These are phyloP conservation scores for Seiridium cupressi DNA, from an alignment of 2,329 filamentous ascomycete species.

Conservation along the genomic window DNA sequence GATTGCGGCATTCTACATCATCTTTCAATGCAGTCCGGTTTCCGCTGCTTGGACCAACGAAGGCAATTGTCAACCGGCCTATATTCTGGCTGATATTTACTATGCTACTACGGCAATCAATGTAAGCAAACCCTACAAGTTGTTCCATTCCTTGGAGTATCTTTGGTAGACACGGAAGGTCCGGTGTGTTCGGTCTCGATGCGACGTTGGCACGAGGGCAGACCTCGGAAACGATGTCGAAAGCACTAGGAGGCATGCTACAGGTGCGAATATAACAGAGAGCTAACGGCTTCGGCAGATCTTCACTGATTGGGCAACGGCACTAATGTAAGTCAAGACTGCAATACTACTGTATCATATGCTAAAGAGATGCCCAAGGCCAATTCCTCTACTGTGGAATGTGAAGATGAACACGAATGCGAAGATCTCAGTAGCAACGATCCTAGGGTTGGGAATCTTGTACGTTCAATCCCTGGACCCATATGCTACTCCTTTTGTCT, in stretches of 20 bases:
- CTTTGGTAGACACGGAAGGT: no score
- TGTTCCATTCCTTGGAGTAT: no score
- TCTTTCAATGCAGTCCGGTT: slow-evolving; percentile 15
- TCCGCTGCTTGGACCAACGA: slow-evolving; percentile 15
- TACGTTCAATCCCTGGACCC: not conserved
- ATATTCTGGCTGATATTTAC: slow-evolving; percentile 16
- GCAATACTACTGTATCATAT: no score
- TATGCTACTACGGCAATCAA: slow-evolving; percentile 19
- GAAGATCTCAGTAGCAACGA: slow-evolving; percentile 16
- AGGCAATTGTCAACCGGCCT: slow-evolving; percentile 10
- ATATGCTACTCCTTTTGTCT: no score
- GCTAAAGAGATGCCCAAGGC: not conserved
- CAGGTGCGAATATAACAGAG: no score
- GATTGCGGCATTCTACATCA: slow-evolving; percentile 17
- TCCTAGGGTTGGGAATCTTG: slow-evolving; percentile 16
- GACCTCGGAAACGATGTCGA: no score
- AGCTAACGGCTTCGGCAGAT: not conserved
- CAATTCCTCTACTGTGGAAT: slow-evolving; percentile 18
- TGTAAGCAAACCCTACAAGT: not conserved
- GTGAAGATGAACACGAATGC: slow-evolving; percentile 17
- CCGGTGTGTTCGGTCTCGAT: no score
- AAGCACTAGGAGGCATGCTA: not conserved
- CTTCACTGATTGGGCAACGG: not conserved
- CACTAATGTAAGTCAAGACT: not conserved
- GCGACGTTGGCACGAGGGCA: no score